Percentiles rank a stretch among this genome's conserved stretches.
phyloP scores from a whole-genome alignment of 2,329 filamentous ascomycete genomes.

The Botrytis elliptica region DNA sequence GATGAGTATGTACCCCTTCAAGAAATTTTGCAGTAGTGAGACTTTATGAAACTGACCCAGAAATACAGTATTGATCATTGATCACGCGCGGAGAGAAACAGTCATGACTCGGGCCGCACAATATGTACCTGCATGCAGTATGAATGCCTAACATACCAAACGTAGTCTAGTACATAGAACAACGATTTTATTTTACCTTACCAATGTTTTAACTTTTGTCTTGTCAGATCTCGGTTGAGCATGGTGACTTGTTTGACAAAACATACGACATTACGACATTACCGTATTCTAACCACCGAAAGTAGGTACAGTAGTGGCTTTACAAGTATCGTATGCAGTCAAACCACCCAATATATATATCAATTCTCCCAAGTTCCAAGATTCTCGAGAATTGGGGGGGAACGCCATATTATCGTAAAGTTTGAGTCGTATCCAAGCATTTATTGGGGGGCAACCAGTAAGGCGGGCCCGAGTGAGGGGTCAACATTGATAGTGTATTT shows the following conservation, averaged over 20 bases:
- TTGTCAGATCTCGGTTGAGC: slow-evolving; percentile 21
- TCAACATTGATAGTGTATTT: slow-evolving; percentile 5
- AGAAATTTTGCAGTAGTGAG: slow-evolving; percentile 24
- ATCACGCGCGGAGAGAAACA: slow-evolving; percentile 31
- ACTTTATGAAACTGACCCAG: slow-evolving; percentile 36
- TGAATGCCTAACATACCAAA: slow-evolving; percentile 23
- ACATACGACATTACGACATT: slow-evolving; percentile 17
- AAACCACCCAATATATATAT: neutral
- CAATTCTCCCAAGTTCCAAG: slow-evolving; percentile 19
- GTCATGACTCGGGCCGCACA: slow-evolving; percentile 24
- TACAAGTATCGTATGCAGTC: slow-evolving; percentile 4
- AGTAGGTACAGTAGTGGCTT: neutral
- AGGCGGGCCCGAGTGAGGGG: slow-evolving; percentile 17
- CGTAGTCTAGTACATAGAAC: slow-evolving; percentile 18
- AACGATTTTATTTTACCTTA: slow-evolving; percentile 10
- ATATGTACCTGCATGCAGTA: slow-evolving; percentile 24
- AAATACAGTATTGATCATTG: slow-evolving; percentile 38
- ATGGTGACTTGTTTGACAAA: slow-evolving; percentile 22
- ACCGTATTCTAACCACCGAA: neutral
- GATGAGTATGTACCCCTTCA: slow-evolving; percentile 61
- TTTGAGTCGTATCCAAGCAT: slow-evolving; percentile 7
- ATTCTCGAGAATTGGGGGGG: slow-evolving; percentile 6
- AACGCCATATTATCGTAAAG: slow-evolving; percentile 10
- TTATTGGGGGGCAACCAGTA: slow-evolving; percentile 15
- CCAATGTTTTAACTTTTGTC: slow-evolving; percentile 5